These are phyloP conservation scores for Aspergillus neoniger DNA, from an alignment of 2,329 filamentous ascomycete species.

Conservation along the genomic window DNA sequence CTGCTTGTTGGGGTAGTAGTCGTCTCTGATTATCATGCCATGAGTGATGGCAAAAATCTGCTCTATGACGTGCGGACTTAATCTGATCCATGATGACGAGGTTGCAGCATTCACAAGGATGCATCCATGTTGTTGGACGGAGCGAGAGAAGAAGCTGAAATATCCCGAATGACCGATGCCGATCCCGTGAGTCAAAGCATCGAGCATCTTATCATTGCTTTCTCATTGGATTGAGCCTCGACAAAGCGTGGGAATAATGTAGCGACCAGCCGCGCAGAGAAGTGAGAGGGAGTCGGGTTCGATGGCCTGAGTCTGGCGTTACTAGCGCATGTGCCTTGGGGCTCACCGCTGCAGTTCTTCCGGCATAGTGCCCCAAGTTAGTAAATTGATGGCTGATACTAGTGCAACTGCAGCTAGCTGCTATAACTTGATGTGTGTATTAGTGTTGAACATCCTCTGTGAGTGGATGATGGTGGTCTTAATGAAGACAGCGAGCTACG, in stretches of 20 bases:
- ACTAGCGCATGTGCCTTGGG: background rate
- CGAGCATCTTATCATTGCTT: background rate
- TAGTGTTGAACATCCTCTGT: background rate
- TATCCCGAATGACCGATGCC: background rate
- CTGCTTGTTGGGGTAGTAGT: background rate
- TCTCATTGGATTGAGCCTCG: background rate
- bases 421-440: background rate
- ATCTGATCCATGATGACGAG: constrained; percentile 1
- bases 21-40: constrained; percentile 3
- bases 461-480: background rate
- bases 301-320: background rate
- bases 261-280: background rate
- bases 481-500: background rate
- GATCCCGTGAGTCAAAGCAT: background rate
- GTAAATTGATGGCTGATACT: background rate
- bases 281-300: background rate
- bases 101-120: background rate
- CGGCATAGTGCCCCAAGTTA: background rate
- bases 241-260: background rate
- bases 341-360: background rate
- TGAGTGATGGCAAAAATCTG: background rate
- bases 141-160: background rate
- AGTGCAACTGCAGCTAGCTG: too few relatives aligned
- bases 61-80: background rate
- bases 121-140: background rate